Conservation (phyloP, 345 rosid genomes). For the Linum usitatissimum region DNA sequence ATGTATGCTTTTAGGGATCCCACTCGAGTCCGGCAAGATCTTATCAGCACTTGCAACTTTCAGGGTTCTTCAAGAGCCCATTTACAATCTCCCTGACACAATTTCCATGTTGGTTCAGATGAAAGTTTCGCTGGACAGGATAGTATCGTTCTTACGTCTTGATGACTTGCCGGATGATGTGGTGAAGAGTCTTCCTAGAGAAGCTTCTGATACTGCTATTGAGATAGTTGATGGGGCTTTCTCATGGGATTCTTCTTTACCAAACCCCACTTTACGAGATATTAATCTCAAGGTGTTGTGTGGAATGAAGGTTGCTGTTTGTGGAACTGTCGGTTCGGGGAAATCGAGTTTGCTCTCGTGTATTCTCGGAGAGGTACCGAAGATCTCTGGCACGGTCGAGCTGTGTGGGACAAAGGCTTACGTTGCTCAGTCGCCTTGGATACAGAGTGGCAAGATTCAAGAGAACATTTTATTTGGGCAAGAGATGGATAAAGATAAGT, state of each 20-base stretch:
- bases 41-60: conserved; percentile 66
- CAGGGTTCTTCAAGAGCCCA: conserved; percentile 55
- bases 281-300: conserved; percentile 33
- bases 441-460: conserved; percentile 66
- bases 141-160: conserved; percentile 46
- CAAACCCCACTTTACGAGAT: conserved; percentile 42
- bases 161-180: conserved; percentile 42
- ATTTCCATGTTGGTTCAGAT: conserved; percentile 54
- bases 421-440: conserved; percentile 87
- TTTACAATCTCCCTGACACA: conserved; percentile 48
- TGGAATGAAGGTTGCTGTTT: conserved; percentile 70
- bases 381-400: conserved; percentile 46
- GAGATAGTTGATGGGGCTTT: conserved; percentile 44
- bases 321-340: conserved; percentile 73
- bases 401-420: conserved; percentile 65
- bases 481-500: conserved; percentile 53
- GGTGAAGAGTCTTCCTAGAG: conserved; percentile 35
- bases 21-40: conserved; percentile 59
- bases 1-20: conserved; percentile 48
- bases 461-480: conserved; percentile 78
- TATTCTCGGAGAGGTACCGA: conserved; percentile 59
- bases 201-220: conserved; percentile 33
- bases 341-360: conserved; percentile 70
- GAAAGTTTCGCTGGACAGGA: conserved; percentile 60
- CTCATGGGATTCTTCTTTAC: conserved; percentile 42